Evolutionary conservation across 2,329 filamentous ascomycete genomes (phyloP).

Genomic region (Fusarium praegraminearum): DNA sequence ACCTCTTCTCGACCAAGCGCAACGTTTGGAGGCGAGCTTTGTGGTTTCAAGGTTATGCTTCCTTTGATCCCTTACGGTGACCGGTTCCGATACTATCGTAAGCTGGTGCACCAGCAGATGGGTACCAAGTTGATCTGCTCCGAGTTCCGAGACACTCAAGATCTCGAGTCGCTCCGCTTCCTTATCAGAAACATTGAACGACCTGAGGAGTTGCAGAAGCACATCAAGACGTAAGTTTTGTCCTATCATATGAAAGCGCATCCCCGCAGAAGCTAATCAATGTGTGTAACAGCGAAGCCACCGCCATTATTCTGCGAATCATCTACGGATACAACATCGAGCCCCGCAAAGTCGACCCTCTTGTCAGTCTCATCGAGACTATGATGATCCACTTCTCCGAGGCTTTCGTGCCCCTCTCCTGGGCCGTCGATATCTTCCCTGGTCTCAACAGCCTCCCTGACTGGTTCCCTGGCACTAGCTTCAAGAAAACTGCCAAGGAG

Average conservation of each 20-base stretch:
- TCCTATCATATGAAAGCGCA: no score
- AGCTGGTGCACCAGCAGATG: conserved; percentile 49
- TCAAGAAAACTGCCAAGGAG: conserved; percentile 47
- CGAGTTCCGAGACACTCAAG: conserved; percentile 43
- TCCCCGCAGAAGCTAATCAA: background rate
- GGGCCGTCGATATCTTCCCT: conserved; percentile 52
- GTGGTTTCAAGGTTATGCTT: conserved; percentile 39
- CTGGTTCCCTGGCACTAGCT: conserved; percentile 48
- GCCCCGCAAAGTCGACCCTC: conserved; percentile 46
- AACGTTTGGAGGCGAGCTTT: conserved; percentile 40
- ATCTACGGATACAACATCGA: conserved; percentile 52
- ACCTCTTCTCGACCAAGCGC: conserved; percentile 50
- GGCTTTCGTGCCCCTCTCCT: conserved; percentile 49
- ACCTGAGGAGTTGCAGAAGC: conserved; percentile 38
- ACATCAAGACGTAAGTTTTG: conserved; percentile 47
- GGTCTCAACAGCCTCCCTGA: conserved; percentile 48
- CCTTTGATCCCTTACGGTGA: conserved; percentile 36
- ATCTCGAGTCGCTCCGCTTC: conserved; percentile 46
- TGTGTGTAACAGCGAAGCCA: conserved; percentile 41
- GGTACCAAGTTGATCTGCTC: conserved; percentile 41
- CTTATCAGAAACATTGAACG: conserved; percentile 41
- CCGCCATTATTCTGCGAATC: conserved; percentile 47
- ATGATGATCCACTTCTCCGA: conserved; percentile 48
- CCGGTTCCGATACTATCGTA: conserved; percentile 42
- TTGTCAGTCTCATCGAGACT: conserved; percentile 48